Evolutionary conservation across 305 asterid species (phyloP), one percentile per base, ranked within the genome.

Genomic region (Fraxinus greggii): DNA sequence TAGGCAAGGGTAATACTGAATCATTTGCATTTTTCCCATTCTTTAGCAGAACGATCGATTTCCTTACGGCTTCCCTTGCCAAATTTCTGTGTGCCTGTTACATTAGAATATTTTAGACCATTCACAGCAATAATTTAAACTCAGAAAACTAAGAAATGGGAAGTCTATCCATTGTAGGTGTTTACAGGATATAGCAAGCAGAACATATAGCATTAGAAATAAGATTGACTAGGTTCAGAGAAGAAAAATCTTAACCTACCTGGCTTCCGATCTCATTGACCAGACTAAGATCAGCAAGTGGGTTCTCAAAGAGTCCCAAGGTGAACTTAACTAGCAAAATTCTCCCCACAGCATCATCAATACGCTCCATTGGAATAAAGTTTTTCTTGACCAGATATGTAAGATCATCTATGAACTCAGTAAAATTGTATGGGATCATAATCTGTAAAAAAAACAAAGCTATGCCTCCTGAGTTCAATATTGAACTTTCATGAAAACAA

Each of bases 1-100:
- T 93, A 83, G 97, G 90, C 87, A 94, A 93, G 17, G 98, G 98
- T 48, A 94, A 87, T 86, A 94, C 70, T 48, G 95, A 73, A 72
- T 90, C 90, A 40, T 84, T 89, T 28, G 88, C 85, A 24, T 21
- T 86, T 87, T 90, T 91, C 76, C 97, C 98, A 78, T 94, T 94
- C 87, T 94, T 94, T 83, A 94, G 90, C 84, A 94, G 94, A 75
- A 94, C 94, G 73, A 94, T 94, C 15, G 98, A 93, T 85, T 94
- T 94, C 88, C 98, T 89, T 35, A 91, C 98, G 5, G 98, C 97
- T 83, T 93, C 98, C 90, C 98, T 91, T 61, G 98, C 97, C 84
- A 94, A 72, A 84, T 92, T 78, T 85, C 98, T 90, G 90, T 94
- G 98, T 38, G 85, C 95, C 98, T 93, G 88, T 86, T 19, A 78